Conservation (phyloP, 176 grass and related monocot genomes). For the Raddia distichophylla region DNA sequence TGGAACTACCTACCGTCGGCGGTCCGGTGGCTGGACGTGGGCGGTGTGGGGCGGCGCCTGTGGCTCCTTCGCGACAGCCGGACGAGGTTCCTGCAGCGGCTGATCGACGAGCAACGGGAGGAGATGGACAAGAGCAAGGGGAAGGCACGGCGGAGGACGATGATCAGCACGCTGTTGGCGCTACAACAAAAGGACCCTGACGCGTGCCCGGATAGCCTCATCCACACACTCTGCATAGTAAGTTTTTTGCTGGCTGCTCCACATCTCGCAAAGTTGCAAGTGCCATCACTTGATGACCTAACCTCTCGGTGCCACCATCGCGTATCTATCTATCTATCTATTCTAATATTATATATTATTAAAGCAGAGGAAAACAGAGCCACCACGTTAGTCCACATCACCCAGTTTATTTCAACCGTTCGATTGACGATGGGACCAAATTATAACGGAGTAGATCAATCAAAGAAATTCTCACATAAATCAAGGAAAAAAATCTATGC, state of each 20-base stretch:
- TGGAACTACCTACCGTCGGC: constrained; percentile 32
- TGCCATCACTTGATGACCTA: no score
- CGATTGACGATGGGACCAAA: no score
- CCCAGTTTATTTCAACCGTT: no score
- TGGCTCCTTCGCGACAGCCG: constrained; percentile 7
- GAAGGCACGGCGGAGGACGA: neutral
- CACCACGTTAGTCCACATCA: no score
- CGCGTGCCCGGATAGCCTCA: constrained; percentile 31
- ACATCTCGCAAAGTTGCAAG: no score
- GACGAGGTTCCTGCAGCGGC: constrained; percentile 17
- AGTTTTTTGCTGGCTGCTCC: neutral
- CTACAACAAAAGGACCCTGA: constrained; percentile 10
- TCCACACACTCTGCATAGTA: constrained; percentile 32
- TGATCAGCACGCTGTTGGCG: constrained; percentile 15
- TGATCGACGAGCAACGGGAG: constrained; percentile 13
- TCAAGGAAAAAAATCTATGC: no score
- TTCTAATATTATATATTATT: no score
- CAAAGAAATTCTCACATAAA: no score
- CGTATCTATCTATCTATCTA: no score
- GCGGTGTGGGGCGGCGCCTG: neutral
- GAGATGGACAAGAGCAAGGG: neutral
- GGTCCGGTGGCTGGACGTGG: constrained; percentile 33
- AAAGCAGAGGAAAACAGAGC: no score
- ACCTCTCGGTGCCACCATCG: no score
- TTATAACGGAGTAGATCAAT: no score